Percentiles rank a stretch among this genome's conserved stretches.
Evolutionary conservation across 176 grass and related monocot species (phyloP).

Genomic region (Echinochloa phyllopogon): DNA sequence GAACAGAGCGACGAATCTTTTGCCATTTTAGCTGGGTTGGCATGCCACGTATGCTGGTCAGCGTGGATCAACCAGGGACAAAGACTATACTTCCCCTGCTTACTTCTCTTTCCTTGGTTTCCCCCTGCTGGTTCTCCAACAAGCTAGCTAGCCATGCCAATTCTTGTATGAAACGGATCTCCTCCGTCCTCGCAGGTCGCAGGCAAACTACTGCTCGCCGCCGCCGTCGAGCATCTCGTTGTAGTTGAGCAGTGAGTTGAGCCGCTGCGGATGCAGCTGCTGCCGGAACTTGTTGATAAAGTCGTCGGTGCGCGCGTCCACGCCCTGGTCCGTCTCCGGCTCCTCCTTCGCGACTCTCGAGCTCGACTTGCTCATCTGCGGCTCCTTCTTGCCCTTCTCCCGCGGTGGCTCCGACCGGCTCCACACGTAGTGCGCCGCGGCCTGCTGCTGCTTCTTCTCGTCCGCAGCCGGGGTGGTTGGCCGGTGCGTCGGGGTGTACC

Average conservation of each 20-base stretch:
- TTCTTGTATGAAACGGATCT: conserved; percentile 1
- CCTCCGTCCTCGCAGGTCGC: not conserved
- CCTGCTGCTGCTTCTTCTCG: not conserved
- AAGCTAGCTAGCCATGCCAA: not conserved
- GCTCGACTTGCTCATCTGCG: conserved; percentile 50
- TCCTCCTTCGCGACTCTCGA: conserved; percentile 27
- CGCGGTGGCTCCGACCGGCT: conserved; percentile 64
- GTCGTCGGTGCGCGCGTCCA: conserved; percentile 60
- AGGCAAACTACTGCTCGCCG: not conserved
- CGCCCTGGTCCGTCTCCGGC: conserved; percentile 1
- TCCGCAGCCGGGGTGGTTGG: not conserved
- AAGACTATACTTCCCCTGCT: no score
- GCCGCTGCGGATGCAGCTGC: conserved; percentile 83
- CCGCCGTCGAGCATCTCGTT: conserved; percentile 58
- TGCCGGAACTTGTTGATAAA: conserved; percentile 78
- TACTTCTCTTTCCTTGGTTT: no score
- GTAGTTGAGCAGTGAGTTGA: conserved; percentile 79
- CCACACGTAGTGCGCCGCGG: conserved; percentile 46
- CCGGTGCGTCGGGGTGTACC: no score
- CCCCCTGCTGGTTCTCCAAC: no score
- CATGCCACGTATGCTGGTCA: no score
- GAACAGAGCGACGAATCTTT: no score
- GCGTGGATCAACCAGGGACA: no score
- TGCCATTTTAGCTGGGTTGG: no score
- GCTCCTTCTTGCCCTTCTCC: conserved; percentile 34